Evolutionary conservation across 1,284 basidiomycete genomes (phyloP).

Genomic region (Fomes fomentarius): DNA sequence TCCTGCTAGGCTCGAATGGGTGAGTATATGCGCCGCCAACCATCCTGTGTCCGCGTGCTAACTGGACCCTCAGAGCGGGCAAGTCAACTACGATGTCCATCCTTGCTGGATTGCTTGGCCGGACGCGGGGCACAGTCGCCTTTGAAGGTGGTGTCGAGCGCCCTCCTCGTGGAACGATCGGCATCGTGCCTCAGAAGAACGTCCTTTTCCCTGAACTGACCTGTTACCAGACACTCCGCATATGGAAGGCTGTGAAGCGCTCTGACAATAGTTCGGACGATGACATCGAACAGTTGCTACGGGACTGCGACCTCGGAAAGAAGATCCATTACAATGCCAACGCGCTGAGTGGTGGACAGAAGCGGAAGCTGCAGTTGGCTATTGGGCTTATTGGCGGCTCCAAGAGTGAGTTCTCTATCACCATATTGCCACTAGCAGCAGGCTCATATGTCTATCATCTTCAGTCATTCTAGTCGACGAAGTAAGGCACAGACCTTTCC

Average conservation of each 20-base stretch:
- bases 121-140: slow-evolving; percentile 59
- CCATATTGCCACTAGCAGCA: no score
- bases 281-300: slow-evolving; percentile 63
- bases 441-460: no score
- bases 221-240: slow-evolving; percentile 70
- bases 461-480: slow-evolving; percentile 76
- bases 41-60: slow-evolving; percentile 3
- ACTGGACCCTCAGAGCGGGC: slow-evolving; percentile 59
- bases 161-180: slow-evolving; percentile 65
- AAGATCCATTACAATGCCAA: slow-evolving; percentile 70
- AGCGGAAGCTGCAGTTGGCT: slow-evolving; percentile 80
- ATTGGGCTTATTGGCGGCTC: slow-evolving; percentile 78
- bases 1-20: slow-evolving; percentile 77
- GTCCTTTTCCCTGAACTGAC: slow-evolving; percentile 80
- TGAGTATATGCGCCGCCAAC: slow-evolving; percentile 32
- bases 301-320: slow-evolving; percentile 70
- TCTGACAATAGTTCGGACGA: slow-evolving; percentile 49
- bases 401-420: slow-evolving; percentile 57
- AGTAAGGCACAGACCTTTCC: slow-evolving; percentile 32
- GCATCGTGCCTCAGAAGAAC: slow-evolving; percentile 84
- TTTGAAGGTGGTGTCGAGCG: slow-evolving; percentile 60
- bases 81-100: slow-evolving; percentile 77
- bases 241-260: slow-evolving; percentile 78
- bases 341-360: slow-evolving; percentile 79
- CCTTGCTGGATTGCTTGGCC: slow-evolving; percentile 62